Base-by-base conservation (phyloP, 2,329 filamentous ascomycete genomes). In the Diatrype stigma region DNA sequence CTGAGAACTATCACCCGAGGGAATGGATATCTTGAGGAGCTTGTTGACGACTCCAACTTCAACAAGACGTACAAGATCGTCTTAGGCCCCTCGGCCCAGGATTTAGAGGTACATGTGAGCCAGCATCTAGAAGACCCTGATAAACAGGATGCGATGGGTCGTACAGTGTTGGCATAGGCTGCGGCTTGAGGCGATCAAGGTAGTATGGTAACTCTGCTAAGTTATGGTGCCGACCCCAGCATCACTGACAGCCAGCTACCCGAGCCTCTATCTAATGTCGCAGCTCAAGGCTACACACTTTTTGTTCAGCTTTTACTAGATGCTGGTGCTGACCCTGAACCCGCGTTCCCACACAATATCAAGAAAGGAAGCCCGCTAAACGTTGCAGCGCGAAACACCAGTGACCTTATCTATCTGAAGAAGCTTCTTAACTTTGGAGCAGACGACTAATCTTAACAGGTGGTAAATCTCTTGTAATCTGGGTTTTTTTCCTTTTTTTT, bases 401-500 rank as follows among this genome's bases (percentile, higher is more conserved):
- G 55, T 2, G 63, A 69, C 47, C 53, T 60, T 6, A 22, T 62
- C 4, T 51, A 67, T 22, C 45, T 65, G 28, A 67, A 69, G 49
- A 56, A 51, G 3, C 60, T 70, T 2, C 59, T 69, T 12, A 60
- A 64, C 28, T 67, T 64, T 47, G 64, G 63, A 1, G 63, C 64
- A 6, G 51, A 67, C 8, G 57, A 67, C 46, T 53, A 62, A 14
- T 55, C 57, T 32, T 60, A 6, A 53, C 62, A 3, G 67, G 69
- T 48, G 61, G 62, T 26, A 58, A 63, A 22, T 70, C 67, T 1
- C 45, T 60, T 2, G 57, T 70, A 2, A 62, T 67, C n/a, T n/a
- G n/a, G n/a, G n/a, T n/a, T n/a, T n/a, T n/a, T n/a, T n/a, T n/a
- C n/a, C n/a, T n/a, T n/a, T n/a, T n/a, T n/a, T n/a, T n/a, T n/a